Percentiles rank a stretch among this genome's conserved stretches.
These are phyloP conservation scores for Talaromyces thailandensis DNA, from an alignment of 495 filamentous ascomycete species.

Conservation along the genomic window DNA sequence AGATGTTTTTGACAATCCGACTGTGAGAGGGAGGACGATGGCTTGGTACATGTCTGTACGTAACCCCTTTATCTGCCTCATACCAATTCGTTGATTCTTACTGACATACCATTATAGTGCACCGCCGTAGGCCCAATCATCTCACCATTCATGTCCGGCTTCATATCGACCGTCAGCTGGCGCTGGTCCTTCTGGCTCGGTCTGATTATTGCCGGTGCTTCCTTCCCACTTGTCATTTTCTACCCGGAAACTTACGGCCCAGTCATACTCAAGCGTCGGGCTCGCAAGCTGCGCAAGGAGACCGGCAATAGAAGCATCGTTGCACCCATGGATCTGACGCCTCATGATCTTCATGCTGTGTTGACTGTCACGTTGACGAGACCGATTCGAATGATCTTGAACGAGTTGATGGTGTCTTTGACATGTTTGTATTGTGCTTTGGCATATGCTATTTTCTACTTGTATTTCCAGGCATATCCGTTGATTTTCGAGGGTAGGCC, in stretches of 20 bases:
- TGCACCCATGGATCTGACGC: conserved; percentile 38
- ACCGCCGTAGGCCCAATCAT: conserved; percentile 57
- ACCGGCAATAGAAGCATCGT: conserved; percentile 45
- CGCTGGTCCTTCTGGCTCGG: conserved; percentile 58
- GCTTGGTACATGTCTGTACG: conserved; percentile 59
- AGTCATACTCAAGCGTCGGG: conserved; percentile 55
- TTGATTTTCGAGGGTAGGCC: conserved; percentile 49
- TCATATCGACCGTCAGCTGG: conserved; percentile 49
- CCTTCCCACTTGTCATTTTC: conserved; percentile 34
- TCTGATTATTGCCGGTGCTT: conserved; percentile 44
- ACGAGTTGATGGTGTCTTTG: conserved; percentile 55
- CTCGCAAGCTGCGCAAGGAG: conserved; percentile 53
- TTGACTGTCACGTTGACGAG: conserved; percentile 35
- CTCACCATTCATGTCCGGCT: conserved; percentile 57
- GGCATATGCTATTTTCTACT: conserved; percentile 67
- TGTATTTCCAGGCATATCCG: conserved; percentile 63
- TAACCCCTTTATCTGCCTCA: neutral
- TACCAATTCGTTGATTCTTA: too few relatives aligned
- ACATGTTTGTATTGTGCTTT: conserved; percentile 60
- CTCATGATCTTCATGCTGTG: conserved; percentile 33
- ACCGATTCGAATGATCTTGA: conserved; percentile 32
- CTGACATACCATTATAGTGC: conserved; percentile 23
- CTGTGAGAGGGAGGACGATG: conserved; percentile 56
- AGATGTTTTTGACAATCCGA: conserved; percentile 54
- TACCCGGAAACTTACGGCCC: conserved; percentile 64